Percentiles rank a stretch among this genome's conserved stretches.
Conservation (phyloP, 257 asterid species). For the Lycium barbarum region DNA sequence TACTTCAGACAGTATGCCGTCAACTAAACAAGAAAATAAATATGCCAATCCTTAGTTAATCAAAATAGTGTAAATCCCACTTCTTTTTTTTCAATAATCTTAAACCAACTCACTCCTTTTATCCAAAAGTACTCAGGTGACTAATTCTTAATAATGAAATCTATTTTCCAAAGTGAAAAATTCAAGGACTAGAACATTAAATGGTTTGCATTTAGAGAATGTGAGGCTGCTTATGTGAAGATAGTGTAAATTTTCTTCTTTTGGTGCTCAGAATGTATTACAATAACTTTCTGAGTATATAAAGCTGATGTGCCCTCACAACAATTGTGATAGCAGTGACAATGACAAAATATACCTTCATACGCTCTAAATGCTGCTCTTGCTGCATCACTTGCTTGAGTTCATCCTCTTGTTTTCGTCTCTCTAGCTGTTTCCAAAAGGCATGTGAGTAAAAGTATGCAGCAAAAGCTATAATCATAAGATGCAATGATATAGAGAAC, state of each 20-base stretch:
- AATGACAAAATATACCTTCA: conserved; percentile 61
- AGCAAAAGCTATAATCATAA: conserved; percentile 22
- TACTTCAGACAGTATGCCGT: background rate
- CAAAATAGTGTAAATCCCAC: background rate
- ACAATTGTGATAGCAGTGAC: background rate
- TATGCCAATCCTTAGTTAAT: background rate
- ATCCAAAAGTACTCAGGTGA: background rate
- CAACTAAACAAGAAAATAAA: conserved; percentile 15
- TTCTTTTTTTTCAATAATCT: background rate
- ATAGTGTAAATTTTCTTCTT: conserved; percentile 9
- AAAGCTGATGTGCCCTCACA: conserved; percentile 11
- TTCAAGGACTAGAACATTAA: background rate
- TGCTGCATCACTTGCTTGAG: conserved; percentile 90
- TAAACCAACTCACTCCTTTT: background rate
- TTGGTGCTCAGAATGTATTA: background rate
- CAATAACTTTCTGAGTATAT: background rate
- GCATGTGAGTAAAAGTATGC: conserved; percentile 34
- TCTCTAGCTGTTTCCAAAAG: conserved; percentile 69
- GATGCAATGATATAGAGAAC: conserved; percentile 27
- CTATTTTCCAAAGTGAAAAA: background rate
- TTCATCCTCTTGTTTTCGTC: conserved; percentile 95
- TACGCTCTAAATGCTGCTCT: conserved; percentile 84
- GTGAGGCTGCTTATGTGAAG: background rate
- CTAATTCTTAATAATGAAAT: background rate
- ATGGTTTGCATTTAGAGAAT: background rate